phyloP scores from a whole-genome alignment of 2,329 filamentous ascomycete species.

The Trichoderma koningiopsis region DNA sequence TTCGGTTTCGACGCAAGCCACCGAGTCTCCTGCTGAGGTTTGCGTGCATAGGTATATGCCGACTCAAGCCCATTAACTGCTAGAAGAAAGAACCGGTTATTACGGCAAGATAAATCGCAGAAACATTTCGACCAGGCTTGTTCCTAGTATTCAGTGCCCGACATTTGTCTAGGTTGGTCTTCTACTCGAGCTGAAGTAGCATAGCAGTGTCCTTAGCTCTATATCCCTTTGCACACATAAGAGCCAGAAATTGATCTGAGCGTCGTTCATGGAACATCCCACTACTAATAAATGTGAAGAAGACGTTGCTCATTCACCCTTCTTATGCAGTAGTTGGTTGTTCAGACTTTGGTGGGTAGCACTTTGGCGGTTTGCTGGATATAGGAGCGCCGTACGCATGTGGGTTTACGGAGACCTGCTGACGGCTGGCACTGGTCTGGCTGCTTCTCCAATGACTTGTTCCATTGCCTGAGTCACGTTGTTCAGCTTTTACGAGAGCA shows the following conservation, averaged over 20 bases:
- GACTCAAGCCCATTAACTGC: background rate
- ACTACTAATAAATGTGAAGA: background rate
- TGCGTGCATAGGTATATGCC: background rate
- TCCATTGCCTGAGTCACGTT: conserved; percentile 1
- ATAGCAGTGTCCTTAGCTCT: background rate
- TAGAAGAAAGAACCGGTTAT: too few species aligned
- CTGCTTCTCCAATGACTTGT: background rate
- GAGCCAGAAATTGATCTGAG: background rate
- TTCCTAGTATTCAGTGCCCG: too few species aligned
- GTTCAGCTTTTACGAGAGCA: conserved; percentile 2
- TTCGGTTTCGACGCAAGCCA: background rate
- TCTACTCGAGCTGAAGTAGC: background rate
- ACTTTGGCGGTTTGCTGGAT: background rate
- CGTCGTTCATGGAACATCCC: background rate
- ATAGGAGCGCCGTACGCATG: background rate
- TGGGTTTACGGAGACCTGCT: background rate
- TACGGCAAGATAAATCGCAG: background rate
- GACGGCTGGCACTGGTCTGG: background rate
- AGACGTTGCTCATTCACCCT: background rate
- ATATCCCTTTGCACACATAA: background rate
- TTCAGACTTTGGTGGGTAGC: background rate
- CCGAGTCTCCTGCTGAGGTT: background rate
- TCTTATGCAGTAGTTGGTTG: background rate
- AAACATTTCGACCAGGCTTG: background rate
- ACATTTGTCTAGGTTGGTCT: background rate